A percentile compares a stretch with the other conserved stretches of the same genome.
These are phyloP conservation scores for Leccinum griseonigrum DNA, from an alignment of 1,284 basidiomycete genomes.

Conservation along the genomic window DNA sequence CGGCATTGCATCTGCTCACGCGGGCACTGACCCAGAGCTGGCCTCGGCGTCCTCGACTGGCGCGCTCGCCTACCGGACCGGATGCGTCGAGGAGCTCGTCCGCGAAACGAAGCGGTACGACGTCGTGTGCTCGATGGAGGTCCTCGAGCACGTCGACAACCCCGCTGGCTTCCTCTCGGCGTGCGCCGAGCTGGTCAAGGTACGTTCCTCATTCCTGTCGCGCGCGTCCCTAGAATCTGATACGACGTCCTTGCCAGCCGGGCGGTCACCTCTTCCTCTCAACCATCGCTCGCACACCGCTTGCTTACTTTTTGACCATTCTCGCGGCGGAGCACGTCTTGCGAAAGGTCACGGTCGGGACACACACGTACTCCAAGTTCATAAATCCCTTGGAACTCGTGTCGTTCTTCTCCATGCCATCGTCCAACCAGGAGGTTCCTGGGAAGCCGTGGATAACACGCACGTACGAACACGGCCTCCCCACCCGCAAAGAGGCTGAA, in stretches of 20 bases:
- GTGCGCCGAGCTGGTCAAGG: slow-evolving; percentile 84
- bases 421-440: slow-evolving; percentile 21
- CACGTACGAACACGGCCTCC: slow-evolving; percentile 40
- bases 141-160: slow-evolving; percentile 95
- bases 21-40: slow-evolving; percentile 71
- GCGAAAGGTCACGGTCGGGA: slow-evolving; percentile 83
- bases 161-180: slow-evolving; percentile 82
- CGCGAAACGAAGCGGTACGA: slow-evolving; percentile 72
- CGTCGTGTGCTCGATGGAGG: slow-evolving; percentile 97
- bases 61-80: slow-evolving; percentile 67
- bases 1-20: slow-evolving; percentile 82
- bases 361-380: slow-evolving; percentile 91
- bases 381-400: slow-evolving; percentile 89
- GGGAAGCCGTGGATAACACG: slow-evolving; percentile 44
- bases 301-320: slow-evolving; percentile 89
- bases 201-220: slow-evolving; percentile 34
- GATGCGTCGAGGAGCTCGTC: slow-evolving; percentile 75
- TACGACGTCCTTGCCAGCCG: slow-evolving; percentile 51
- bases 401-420: slow-evolving; percentile 68
- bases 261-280: slow-evolving; percentile 95
- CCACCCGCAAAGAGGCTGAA: slow-evolving; percentile 70
- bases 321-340: slow-evolving; percentile 86
- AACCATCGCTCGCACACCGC: slow-evolving; percentile 93
- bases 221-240: background rate
- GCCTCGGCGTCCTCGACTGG: slow-evolving; percentile 18